phyloP scores from a whole-genome alignment of 805 yeast genomes.

The Yarrowia bubula region DNA sequence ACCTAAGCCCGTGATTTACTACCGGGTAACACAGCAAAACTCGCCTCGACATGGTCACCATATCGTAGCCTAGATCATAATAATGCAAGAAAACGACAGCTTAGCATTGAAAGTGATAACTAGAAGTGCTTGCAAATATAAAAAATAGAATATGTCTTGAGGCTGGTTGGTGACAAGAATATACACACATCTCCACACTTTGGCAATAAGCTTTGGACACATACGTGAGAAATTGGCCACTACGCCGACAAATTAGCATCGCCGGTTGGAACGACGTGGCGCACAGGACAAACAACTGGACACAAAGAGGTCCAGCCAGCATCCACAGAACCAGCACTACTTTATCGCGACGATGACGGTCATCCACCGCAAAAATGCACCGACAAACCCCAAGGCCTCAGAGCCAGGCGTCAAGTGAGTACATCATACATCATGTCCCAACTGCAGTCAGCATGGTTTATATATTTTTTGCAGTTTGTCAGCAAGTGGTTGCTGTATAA shows the following conservation, averaged over 20 bases:
- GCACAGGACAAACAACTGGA: slow-evolving; percentile 3
- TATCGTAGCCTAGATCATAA: not conserved
- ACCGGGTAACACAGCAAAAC: not conserved
- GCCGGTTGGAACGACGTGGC: slow-evolving; percentile 21
- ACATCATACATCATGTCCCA: slow-evolving; percentile 16
- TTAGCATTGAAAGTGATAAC: too few relatives aligned
- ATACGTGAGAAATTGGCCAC: not conserved
- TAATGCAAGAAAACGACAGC: not conserved
- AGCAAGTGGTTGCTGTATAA: slow-evolving; percentile 10
- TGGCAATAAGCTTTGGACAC: not conserved
- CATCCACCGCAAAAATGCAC: slow-evolving; percentile 41
- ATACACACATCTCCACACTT: not conserved
- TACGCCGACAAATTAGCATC: slow-evolving; percentile 16
- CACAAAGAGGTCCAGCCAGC: not conserved
- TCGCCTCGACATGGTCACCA: not conserved
- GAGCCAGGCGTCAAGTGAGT: slow-evolving; percentile 43
- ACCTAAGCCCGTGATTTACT: not conserved
- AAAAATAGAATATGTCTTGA: too few relatives aligned
- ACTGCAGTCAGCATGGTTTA: slow-evolving; percentile 21
- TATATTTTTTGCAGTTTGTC: slow-evolving; percentile 17
- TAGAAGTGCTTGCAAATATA: too few relatives aligned
- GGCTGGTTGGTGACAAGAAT: not conserved
- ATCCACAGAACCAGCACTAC: not conserved
- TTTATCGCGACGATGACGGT: slow-evolving; percentile 37
- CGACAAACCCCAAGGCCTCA: slow-evolving; percentile 37